These are phyloP conservation scores for Brasenia schreberi DNA, from an alignment of 164 flowering plant species.

Conservation along the genomic window DNA sequence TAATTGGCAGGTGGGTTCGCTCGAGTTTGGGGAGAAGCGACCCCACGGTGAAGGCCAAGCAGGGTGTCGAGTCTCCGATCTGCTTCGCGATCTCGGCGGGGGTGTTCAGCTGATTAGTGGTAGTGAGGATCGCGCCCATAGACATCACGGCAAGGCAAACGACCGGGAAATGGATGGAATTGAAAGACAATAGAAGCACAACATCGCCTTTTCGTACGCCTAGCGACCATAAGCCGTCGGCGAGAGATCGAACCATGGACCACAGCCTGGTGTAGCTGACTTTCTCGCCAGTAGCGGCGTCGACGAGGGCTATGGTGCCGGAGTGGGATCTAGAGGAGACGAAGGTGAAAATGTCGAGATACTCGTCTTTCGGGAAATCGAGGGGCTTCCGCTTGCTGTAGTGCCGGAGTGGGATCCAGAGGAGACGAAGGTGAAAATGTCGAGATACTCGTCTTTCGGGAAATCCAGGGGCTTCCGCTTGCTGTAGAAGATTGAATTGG, in stretches of 20 bases:
- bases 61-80: constrained; percentile 50
- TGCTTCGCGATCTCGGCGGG: constrained; percentile 53
- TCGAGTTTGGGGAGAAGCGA: constrained; percentile 48
- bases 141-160: constrained; percentile 71
- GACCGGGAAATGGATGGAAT: constrained; percentile 69
- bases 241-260: constrained; percentile 45
- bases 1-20: constrained; percentile 30
- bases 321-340: constrained; percentile 64
- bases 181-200: constrained; percentile 62
- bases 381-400: constrained; percentile 58
- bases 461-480: constrained; percentile 45
- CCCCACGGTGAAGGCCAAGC: constrained; percentile 47
- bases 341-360: constrained; percentile 62
- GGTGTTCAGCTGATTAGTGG: constrained; percentile 79
- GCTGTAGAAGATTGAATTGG: constrained; percentile 51
- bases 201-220: constrained; percentile 66
- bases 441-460: constrained; percentile 34
- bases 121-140: constrained; percentile 77
- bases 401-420: constrained; percentile 58
- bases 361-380: constrained; percentile 29
- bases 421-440: constrained; percentile 71
- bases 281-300: constrained; percentile 52
- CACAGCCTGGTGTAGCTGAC: constrained; percentile 50
- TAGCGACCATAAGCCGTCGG: constrained; percentile 31
- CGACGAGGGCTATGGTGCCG: constrained; percentile 64